Percentiles rank a stretch among this genome's conserved stretches.
Conservation (phyloP, 1,139 yeast species). For the Taphrina flavorubra region DNA sequence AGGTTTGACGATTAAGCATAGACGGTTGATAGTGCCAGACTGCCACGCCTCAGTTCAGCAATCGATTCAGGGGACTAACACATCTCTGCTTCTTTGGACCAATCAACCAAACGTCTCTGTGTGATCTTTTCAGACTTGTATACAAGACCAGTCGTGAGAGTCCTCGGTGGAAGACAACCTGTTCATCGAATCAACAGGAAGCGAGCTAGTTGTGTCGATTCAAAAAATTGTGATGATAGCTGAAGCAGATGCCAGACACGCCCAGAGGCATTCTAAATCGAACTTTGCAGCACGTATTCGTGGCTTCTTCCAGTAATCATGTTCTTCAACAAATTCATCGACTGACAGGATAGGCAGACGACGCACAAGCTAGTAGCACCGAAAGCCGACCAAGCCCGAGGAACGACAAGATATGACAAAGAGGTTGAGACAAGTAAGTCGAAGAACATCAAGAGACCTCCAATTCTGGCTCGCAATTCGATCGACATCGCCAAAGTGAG, state of each 20-base stretch:
- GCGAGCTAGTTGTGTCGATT: too few species aligned
- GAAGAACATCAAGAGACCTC: slow-evolving; percentile 4
- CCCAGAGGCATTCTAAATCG: neutral
- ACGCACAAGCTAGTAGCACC: neutral
- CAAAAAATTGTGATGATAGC: too few species aligned
- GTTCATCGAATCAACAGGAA: too few species aligned
- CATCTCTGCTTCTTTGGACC: too few species aligned
- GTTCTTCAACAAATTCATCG: neutral
- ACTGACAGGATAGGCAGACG: neutral
- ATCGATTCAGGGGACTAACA: too few species aligned
- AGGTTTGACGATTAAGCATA: too few species aligned
- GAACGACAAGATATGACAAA: neutral
- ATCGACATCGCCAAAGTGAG: slow-evolving; percentile 32
- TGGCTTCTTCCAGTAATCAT: neutral
- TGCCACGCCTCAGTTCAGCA: too few species aligned
- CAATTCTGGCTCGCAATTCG: slow-evolving; percentile 28
- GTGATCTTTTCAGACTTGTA: too few species aligned
- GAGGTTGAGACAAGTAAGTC: neutral
- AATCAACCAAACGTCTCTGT: too few species aligned
- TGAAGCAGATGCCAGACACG: neutral
- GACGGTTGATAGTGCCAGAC: too few species aligned
- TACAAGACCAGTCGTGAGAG: too few species aligned
- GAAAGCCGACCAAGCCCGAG: neutral
- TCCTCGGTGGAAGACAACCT: too few species aligned
- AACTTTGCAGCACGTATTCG: neutral